A percentile compares a stretch with the other conserved stretches of the same genome.
Evolutionary conservation across 768 basidiomycete species (phyloP).

Genomic region (Psilocybe tampanensis): DNA sequence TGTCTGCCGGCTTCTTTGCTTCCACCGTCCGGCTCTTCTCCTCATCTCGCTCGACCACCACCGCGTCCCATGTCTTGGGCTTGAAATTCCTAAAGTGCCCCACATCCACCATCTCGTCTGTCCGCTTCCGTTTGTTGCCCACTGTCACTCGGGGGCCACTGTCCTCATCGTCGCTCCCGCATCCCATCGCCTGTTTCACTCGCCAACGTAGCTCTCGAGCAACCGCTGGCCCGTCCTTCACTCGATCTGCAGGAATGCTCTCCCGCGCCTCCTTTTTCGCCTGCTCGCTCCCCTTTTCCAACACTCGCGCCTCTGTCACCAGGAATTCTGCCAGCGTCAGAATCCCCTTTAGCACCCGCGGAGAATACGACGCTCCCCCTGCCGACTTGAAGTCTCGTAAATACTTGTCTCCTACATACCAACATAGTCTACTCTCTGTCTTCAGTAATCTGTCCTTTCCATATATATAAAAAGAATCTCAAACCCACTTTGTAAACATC

Average conservation of each 20-base stretch:
- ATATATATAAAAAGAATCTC: not conserved
- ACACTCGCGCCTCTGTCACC: slow-evolving; percentile 68
- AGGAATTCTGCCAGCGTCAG: slow-evolving; percentile 76
- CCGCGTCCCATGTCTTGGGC: slow-evolving; percentile 66
- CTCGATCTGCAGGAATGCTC: slow-evolving; percentile 76
- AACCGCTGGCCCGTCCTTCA: slow-evolving; percentile 80
- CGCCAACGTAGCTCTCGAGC: slow-evolving; percentile 90
- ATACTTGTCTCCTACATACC: slow-evolving; percentile 88
- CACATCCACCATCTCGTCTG: slow-evolving; percentile 33
- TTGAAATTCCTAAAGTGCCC: slow-evolving; percentile 64
- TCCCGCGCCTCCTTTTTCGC: slow-evolving; percentile 80
- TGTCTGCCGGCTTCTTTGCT: slow-evolving; percentile 20
- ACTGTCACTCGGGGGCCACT: slow-evolving; percentile 23
- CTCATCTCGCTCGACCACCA: slow-evolving; percentile 44
- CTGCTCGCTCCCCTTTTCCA: slow-evolving; percentile 73
- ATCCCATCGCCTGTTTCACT: slow-evolving; percentile 59
- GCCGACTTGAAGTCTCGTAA: slow-evolving; percentile 68
- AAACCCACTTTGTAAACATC: slow-evolving; percentile 67
- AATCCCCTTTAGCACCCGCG: slow-evolving; percentile 72
- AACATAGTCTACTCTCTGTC: slow-evolving; percentile 63
- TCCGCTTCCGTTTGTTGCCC: slow-evolving; percentile 46
- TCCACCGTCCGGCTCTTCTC: slow-evolving; percentile 27
- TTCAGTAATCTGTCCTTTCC: not conserved
- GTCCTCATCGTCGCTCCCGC: slow-evolving; percentile 70
- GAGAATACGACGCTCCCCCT: slow-evolving; percentile 31